Conservation (phyloP, 352 stramenopile species). For the Phytophthora chlamydospora region DNA sequence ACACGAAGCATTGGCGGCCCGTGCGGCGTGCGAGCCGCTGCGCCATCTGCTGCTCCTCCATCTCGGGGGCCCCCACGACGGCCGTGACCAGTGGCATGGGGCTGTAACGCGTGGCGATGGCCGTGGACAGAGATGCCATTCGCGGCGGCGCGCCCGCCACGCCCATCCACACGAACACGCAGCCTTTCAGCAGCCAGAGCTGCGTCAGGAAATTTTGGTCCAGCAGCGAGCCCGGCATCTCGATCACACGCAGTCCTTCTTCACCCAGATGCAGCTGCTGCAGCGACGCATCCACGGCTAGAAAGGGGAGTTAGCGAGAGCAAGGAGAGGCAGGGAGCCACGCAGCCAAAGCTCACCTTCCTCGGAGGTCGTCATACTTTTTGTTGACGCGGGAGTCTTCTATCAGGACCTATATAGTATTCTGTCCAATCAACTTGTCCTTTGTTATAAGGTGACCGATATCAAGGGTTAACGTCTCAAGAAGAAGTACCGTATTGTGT, state of each 20-base stretch:
- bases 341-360: no score
- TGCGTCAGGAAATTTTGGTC: slow-evolving; percentile 76
- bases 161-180: slow-evolving; percentile 85
- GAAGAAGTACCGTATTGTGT: no score
- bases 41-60: slow-evolving; percentile 85
- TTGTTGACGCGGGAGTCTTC: no score
- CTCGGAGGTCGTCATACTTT: no score
- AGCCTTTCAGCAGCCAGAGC: slow-evolving; percentile 71
- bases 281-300: slow-evolving; percentile 1
- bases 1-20: slow-evolving; percentile 80
- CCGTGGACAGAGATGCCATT: slow-evolving; percentile 69
- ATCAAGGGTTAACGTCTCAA: no score
- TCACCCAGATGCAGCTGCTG: slow-evolving; percentile 24
- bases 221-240: slow-evolving; percentile 61
- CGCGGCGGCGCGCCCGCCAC: slow-evolving; percentile 50
- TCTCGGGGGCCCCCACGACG: slow-evolving; percentile 68
- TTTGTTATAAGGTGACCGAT: no score
- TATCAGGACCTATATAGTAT: no score
- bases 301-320: no score
- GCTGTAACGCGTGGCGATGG: slow-evolving; percentile 78
- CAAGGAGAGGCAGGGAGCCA: no score
- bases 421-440: no score
- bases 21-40: slow-evolving; percentile 73
- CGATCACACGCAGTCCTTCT: slow-evolving; percentile 46
- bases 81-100: slow-evolving; percentile 81